Percentiles rank a stretch among this genome's conserved stretches.
Evolutionary conservation across 768 basidiomycete species (phyloP).

Genomic region (Fomitopsis pulvina): DNA sequence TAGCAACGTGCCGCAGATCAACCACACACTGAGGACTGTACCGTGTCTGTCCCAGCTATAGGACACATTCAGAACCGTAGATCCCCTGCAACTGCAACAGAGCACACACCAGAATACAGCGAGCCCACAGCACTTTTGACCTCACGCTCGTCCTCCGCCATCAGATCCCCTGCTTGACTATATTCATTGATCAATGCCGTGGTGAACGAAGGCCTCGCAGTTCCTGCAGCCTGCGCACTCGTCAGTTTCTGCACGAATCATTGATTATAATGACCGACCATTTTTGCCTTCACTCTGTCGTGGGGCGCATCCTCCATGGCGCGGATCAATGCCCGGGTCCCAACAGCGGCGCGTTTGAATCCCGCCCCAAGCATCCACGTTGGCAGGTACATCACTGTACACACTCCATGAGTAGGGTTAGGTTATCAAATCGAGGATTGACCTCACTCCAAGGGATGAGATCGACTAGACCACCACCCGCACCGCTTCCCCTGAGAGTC

Average conservation of each 20-base stretch:
- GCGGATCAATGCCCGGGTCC: background rate
- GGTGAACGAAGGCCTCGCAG: slow-evolving; percentile 13
- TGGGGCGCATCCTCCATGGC: background rate
- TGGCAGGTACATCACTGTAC: background rate
- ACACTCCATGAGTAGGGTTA: background rate
- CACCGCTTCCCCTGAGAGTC: slow-evolving; percentile 6
- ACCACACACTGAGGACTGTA: background rate
- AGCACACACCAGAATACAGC: slow-evolving; percentile 5
- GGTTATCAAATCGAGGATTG: too few species aligned
- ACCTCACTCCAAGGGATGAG: slow-evolving; percentile 14
- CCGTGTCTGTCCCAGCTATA: slow-evolving; percentile 17
- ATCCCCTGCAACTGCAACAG: too few species aligned
- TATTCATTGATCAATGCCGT: slow-evolving; percentile 11
- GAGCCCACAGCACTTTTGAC: background rate
- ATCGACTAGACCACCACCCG: slow-evolving; percentile 13
- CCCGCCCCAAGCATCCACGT: slow-evolving; percentile 11
- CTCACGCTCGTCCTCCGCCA: too few species aligned
- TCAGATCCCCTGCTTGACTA: background rate
- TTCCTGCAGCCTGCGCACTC: slow-evolving; percentile 13
- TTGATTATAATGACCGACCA: too few species aligned
- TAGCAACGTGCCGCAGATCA: background rate
- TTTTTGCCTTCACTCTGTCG: background rate
- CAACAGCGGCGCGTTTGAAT: slow-evolving; percentile 8
- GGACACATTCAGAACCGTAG: background rate
- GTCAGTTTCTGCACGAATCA: too few species aligned